Conservation (phyloP, 306 rosid species). For the Malus asiatica region DNA sequence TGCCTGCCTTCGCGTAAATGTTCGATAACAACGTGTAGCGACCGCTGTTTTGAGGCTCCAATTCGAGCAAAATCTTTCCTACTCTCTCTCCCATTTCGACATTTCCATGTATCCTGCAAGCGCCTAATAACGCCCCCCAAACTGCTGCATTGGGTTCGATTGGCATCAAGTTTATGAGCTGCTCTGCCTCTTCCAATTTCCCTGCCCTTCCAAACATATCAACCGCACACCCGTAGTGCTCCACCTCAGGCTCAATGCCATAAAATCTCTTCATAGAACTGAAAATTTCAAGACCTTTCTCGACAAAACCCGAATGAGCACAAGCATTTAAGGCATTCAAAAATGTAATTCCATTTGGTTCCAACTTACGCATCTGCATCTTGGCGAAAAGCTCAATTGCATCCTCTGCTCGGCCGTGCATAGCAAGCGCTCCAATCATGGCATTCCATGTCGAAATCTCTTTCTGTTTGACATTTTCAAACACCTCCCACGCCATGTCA, state of each 20-base stretch:
- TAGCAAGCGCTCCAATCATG: constrained; percentile 55
- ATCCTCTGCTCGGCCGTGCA: constrained; percentile 50
- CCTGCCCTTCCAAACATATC: constrained; percentile 59
- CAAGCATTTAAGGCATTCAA: constrained; percentile 46
- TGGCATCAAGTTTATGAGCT: constrained; percentile 40
- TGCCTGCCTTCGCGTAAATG: constrained; percentile 51
- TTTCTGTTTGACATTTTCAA: constrained; percentile 34
- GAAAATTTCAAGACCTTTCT: constrained; percentile 33
- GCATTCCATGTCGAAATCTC: constrained; percentile 62
- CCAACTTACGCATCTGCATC: constrained; percentile 33
- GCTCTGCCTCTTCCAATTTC: constrained; percentile 40
- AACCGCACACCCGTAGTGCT: constrained; percentile 53
- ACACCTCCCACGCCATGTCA: constrained; percentile 60
- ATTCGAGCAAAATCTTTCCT: constrained; percentile 42
- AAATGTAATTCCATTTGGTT: constrained; percentile 41
- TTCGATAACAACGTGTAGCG: constrained; percentile 50
- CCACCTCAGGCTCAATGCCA: constrained; percentile 42
- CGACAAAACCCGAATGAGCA: constrained; percentile 51
- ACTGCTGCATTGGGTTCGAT: constrained; percentile 49
- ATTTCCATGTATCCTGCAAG: constrained; percentile 49
- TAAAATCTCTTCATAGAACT: constrained; percentile 31
- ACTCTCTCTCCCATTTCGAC: constrained; percentile 43
- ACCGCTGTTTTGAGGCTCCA: constrained; percentile 51
- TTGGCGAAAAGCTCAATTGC: constrained; percentile 41
- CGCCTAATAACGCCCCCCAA: constrained; percentile 52